These are phyloP conservation scores for Paecilomyces niveus DNA, from an alignment of 2,329 filamentous ascomycete species.

Conservation along the genomic window DNA sequence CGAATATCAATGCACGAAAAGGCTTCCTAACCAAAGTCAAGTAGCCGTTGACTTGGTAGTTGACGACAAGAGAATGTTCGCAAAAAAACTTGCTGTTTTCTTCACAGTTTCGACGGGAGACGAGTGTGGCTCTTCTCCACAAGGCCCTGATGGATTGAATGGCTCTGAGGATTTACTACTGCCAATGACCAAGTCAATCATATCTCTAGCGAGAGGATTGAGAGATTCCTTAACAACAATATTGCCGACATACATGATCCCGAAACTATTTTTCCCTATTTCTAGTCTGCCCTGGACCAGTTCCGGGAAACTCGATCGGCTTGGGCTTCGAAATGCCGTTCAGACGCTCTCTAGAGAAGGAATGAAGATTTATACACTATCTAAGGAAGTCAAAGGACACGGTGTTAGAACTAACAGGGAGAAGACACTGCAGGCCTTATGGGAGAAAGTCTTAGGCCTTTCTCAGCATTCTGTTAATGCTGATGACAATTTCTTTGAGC, in stretches of 20 bases:
- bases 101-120: constrained; percentile 19
- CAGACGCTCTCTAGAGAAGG: constrained; percentile 26
- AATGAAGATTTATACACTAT: constrained; percentile 22
- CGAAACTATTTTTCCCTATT: constrained; percentile 37
- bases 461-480: constrained; percentile 30
- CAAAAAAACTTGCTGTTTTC: constrained; percentile 27
- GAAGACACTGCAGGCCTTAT: constrained; percentile 25
- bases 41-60: constrained; percentile 38
- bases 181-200: constrained; percentile 16
- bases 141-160: background rate
- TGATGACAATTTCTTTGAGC: constrained; percentile 41
- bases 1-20: constrained; percentile 34
- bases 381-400: constrained; percentile 11
- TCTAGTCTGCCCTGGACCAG: constrained; percentile 34
- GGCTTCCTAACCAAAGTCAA: constrained; percentile 28
- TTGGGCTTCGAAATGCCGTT: constrained; percentile 28
- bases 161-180: constrained; percentile 16
- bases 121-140: background rate
- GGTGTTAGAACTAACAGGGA: constrained; percentile 22
- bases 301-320: constrained; percentile 39
- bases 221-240: constrained; percentile 17
- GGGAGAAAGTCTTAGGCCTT: constrained; percentile 33
- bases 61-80: constrained; percentile 21
- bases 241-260: constrained; percentile 38
- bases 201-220: constrained; percentile 17